Evolutionary conservation across 441 rosid species (phyloP), one percentile per base, ranked within the genome.

Genomic region (Arabidopsis hybrid): DNA sequence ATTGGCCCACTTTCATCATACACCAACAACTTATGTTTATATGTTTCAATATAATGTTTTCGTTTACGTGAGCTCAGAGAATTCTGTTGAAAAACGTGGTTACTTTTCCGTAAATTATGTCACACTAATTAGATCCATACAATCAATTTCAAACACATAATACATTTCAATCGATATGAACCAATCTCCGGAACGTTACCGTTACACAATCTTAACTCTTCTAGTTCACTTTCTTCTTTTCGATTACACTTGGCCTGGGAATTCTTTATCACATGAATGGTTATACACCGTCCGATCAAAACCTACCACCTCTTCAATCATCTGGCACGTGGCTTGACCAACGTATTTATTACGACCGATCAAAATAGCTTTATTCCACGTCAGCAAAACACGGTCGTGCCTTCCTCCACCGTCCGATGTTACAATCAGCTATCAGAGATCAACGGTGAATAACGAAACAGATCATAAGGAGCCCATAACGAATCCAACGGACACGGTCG

Each of bases 391-490:
- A 14, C 52, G 7, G 39, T 16, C 26, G 17, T 31, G 31, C 16
- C 45, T 57, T 29, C 56, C 73, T 57, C 39, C 50, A 71, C 72
- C 47, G 67, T 67, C 61, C 55, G 67, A 67, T 74, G 17, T 1
- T 3, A 9, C 13, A 36, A 38, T 76, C 75, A 76, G 47, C 71
- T 63, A 14, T 76, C 75, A 39, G 79, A 69, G 38, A 76, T 69
- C 79, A 76, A 76, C 71, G 75, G 71, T 7, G 85, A 70, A 21
- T 71, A 89, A 14, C 79, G 85, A 21, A 79, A 78, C 17, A 89
- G 74, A 75, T 91, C 91, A 26, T 91, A 91, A 16, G 92, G 92
- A 4, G 85, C 85, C 93, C 92, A 91, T 42, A 89, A 45, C 0
- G 83, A 83, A 77, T 89, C 94, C 84, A 91, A 71, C 7, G 71